These are phyloP conservation scores for Dendrobium huoshanense DNA, from an alignment of 106 monocot species.

Conservation along the genomic window DNA sequence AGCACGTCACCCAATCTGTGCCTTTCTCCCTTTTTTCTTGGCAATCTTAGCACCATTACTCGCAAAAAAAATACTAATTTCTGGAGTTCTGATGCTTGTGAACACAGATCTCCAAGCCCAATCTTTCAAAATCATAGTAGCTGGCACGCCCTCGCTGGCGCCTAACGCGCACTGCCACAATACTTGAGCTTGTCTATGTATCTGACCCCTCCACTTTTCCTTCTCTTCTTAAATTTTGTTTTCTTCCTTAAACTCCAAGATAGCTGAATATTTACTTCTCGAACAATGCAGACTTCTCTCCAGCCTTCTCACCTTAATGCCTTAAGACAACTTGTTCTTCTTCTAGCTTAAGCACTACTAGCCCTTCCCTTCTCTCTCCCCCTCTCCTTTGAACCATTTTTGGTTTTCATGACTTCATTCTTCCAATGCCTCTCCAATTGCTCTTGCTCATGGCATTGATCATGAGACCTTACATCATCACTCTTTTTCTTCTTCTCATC, in stretches of 20 bases:
- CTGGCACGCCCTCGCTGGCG: too few relatives aligned
- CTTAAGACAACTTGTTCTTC: not conserved
- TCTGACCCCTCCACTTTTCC: too few relatives aligned
- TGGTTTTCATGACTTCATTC: constrained; percentile 19
- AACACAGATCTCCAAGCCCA: too few relatives aligned
- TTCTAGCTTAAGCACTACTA: too few relatives aligned
- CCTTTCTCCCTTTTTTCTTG: too few relatives aligned
- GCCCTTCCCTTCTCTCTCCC: constrained; percentile 6
- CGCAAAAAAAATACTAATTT: too few relatives aligned
- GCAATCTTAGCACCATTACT: too few relatives aligned
- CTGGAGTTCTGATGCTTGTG: too few relatives aligned
- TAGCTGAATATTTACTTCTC: not conserved
- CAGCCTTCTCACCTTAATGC: not conserved
- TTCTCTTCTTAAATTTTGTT: not conserved
- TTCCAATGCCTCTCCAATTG: not conserved
- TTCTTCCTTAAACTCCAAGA: not conserved
- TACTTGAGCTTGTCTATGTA: too few relatives aligned
- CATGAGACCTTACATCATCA: constrained; percentile 10
- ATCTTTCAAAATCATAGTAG: too few relatives aligned
- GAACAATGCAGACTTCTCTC: not conserved
- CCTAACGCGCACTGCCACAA: too few relatives aligned
- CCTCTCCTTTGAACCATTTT: not conserved
- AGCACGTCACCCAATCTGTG: too few relatives aligned
- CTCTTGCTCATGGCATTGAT: constrained; percentile 32
- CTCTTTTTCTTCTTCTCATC: constrained; percentile 29